Conservation (phyloP, 768 basidiomycete genomes). For the Leccinum subgranulosum region DNA sequence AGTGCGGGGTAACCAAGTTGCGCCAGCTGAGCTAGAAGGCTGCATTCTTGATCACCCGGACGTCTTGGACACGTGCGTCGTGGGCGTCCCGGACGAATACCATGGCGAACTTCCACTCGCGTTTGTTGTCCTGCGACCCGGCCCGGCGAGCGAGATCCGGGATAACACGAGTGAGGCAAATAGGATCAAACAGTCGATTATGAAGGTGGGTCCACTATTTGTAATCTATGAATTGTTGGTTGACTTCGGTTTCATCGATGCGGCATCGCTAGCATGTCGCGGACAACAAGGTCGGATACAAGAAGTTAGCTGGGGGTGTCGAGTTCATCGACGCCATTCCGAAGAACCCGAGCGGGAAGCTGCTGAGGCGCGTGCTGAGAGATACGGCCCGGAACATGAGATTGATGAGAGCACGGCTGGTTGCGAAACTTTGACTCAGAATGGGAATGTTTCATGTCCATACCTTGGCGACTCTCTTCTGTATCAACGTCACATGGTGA, state of each 20-base stretch:
- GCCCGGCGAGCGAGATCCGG: conserved; percentile 35
- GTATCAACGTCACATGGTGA: conserved; percentile 7
- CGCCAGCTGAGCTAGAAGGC: conserved; percentile 65
- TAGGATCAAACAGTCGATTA: conserved; percentile 39
- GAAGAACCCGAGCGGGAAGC: conserved; percentile 71
- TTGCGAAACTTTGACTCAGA: conserved; percentile 28
- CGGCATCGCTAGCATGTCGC: conserved; percentile 49
- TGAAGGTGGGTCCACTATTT: conserved; percentile 43
- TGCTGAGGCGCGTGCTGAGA: conserved; percentile 53
- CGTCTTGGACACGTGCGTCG: conserved; percentile 61
- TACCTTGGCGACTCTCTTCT: background rate
- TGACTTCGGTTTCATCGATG: background rate
- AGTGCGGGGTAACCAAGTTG: conserved; percentile 55
- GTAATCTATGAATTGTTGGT: background rate
- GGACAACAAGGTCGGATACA: conserved; percentile 57
- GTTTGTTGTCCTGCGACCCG: conserved; percentile 53
- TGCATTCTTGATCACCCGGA: conserved; percentile 59
- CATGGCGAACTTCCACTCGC: conserved; percentile 74
- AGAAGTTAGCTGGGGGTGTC: conserved; percentile 58
- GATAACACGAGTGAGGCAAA: conserved; percentile 32
- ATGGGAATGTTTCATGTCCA: background rate
- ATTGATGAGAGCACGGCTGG: background rate
- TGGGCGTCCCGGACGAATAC: conserved; percentile 69
- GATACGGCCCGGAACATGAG: conserved; percentile 40
- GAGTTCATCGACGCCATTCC: conserved; percentile 62